These are phyloP conservation scores for Penicillium odoratum DNA, from an alignment of 495 filamentous ascomycete species.

Conservation along the genomic window DNA sequence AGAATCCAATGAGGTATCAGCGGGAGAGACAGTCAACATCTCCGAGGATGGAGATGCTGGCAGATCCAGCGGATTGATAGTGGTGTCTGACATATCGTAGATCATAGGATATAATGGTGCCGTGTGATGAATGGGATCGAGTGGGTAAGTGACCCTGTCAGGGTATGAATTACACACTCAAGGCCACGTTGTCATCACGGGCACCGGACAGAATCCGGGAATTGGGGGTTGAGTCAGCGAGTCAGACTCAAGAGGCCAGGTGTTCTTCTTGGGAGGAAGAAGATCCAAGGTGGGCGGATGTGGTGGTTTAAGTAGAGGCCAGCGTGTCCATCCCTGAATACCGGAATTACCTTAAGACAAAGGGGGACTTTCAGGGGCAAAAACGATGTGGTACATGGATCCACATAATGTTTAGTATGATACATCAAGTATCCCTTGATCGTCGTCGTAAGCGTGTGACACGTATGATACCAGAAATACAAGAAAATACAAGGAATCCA, in stretches of 20 bases:
- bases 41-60: slow-evolving; percentile 33
- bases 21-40: slow-evolving; percentile 51
- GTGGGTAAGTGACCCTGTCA: slow-evolving; percentile 8
- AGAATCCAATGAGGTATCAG: slow-evolving; percentile 45
- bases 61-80: slow-evolving; percentile 37
- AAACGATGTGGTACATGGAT: slow-evolving; percentile 3
- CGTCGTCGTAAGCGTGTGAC: slow-evolving; percentile 6
- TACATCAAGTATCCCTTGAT: slow-evolving; percentile 5
- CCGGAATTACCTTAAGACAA: neutral
- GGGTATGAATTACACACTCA: slow-evolving; percentile 11
- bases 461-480: neutral
- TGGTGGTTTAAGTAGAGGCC: slow-evolving; percentile 44
- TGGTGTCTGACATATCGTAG: slow-evolving; percentile 35
- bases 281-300: slow-evolving; percentile 16
- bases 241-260: slow-evolving; percentile 33
- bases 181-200: slow-evolving; percentile 45
- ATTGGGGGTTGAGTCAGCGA: slow-evolving; percentile 24
- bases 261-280: slow-evolving; percentile 20
- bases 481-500: neutral
- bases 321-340: slow-evolving; percentile 35
- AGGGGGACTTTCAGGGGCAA: neutral
- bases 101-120: slow-evolving; percentile 11
- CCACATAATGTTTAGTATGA: neutral
- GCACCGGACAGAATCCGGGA: slow-evolving; percentile 25
- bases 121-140: slow-evolving; percentile 14